Conservation (phyloP, 805 yeast species). For the Ogataea haglerorum region DNA sequence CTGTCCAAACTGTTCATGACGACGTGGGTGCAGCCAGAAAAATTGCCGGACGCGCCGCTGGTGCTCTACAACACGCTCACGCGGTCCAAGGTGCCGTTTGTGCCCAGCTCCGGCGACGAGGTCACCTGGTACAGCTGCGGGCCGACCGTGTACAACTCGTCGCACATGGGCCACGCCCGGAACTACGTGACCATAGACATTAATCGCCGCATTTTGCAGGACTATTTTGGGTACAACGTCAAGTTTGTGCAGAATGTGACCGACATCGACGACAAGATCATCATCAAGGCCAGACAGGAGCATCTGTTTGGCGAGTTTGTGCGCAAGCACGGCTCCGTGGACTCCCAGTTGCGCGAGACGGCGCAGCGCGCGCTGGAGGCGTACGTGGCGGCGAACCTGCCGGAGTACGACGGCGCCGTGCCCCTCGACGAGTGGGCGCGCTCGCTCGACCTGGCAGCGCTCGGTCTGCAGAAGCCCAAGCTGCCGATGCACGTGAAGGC, state of each 20-base stretch:
- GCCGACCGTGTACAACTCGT: conserved; percentile 93
- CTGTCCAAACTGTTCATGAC: conserved; percentile 15
- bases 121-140: conserved; percentile 98
- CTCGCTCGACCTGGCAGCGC: conserved; percentile 45
- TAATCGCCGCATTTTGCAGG: conserved; percentile 81
- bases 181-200: conserved; percentile 94
- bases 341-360: conserved; percentile 30
- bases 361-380: conserved; percentile 42
- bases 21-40: conserved; percentile 31
- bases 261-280: conserved; percentile 97
- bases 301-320: conserved; percentile 65
- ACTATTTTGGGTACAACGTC: conserved; percentile 88
- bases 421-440: conserved; percentile 52
- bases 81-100: conserved; percentile 70
- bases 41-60: conserved; percentile 38
- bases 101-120: conserved; percentile 60
- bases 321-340: conserved; percentile 31
- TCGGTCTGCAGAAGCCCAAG: conserved; percentile 67
- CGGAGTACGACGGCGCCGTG: conserved; percentile 34
- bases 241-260: conserved; percentile 94
- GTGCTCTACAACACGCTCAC: conserved; percentile 82
- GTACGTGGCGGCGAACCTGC: conserved; percentile 55
- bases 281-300: conserved; percentile 88
- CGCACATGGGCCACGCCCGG: conserved; percentile 98
- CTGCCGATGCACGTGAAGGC: conserved; percentile 81